Percentiles rank a stretch among this genome's conserved stretches.
phyloP scores from a whole-genome alignment of 768 basidiomycete genomes.

The Rhodocollybia butyracea region DNA sequence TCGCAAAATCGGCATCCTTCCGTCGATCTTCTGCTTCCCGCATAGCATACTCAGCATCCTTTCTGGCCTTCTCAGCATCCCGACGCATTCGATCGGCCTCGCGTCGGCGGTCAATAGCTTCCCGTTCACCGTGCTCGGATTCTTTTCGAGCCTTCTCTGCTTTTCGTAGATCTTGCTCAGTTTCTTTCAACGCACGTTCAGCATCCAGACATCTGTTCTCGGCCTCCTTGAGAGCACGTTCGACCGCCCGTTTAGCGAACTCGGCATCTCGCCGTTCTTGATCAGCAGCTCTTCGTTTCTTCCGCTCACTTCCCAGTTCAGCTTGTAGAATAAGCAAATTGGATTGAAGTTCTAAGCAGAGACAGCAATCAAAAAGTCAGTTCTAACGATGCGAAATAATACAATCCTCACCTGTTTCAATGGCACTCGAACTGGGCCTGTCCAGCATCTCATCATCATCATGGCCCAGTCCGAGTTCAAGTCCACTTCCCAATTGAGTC shows the following conservation, averaged over 20 bases:
- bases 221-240: not conserved
- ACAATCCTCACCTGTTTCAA: not conserved
- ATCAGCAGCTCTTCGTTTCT: not conserved
- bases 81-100: not conserved
- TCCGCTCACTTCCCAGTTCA: not conserved
- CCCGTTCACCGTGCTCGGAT: not conserved
- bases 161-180: not conserved
- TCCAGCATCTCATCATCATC: not conserved
- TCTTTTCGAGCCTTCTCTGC: not conserved
- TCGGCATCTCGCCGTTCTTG: not conserved
- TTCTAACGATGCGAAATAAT: not conserved
- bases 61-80: not conserved
- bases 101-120: not conserved
- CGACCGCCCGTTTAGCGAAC: not conserved
- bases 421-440: not conserved
- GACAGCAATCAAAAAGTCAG: not conserved
- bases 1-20: not conserved
- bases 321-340: conserved; percentile 1
- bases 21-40: not conserved
- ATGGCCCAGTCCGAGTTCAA: not conserved
- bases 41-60: not conserved
- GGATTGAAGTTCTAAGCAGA: not conserved
- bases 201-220: not conserved
- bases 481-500: not conserved
- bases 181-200: not conserved